Percentiles rank a stretch among this genome's conserved stretches.
Evolutionary conservation across 768 basidiomycete genomes (phyloP).

Genomic region (Favolaschia claudopus): DNA sequence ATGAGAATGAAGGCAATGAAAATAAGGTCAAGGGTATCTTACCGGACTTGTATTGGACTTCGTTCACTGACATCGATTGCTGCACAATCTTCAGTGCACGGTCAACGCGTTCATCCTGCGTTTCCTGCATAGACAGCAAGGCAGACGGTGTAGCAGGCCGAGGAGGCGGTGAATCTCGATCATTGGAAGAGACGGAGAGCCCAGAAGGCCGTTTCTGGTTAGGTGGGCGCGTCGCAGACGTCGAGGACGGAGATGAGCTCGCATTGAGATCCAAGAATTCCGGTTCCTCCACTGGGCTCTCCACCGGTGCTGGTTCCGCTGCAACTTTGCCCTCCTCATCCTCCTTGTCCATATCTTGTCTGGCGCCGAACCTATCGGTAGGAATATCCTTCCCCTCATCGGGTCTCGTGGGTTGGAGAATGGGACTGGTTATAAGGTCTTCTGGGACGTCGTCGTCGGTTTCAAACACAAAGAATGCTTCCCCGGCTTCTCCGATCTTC

Average conservation of each 20-base stretch:
- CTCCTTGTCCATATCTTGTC: conserved; percentile 38
- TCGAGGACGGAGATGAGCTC: conserved; percentile 29
- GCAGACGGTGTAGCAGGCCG: conserved; percentile 15
- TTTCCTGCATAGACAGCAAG: conserved; percentile 42
- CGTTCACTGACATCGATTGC: conserved; percentile 55
- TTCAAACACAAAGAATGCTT: conserved; percentile 99
- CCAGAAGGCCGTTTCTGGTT: conserved; percentile 19
- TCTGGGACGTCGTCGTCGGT: conserved; percentile 94
- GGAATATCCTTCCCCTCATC: conserved; percentile 40
- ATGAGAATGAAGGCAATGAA: conserved; percentile 1
- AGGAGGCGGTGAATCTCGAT: background rate
- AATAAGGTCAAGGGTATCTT: conserved; percentile 5
- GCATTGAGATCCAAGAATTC: conserved; percentile 89
- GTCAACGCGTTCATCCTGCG: conserved; percentile 55
- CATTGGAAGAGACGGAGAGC: conserved; percentile 12
- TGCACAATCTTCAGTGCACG: conserved; percentile 54
- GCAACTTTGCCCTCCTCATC: conserved; percentile 32
- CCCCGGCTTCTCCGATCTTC: conserved; percentile 99
- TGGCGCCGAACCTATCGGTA: conserved; percentile 52
- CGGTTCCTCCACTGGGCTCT: conserved; percentile 56
- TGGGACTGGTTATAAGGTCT: conserved; percentile 92
- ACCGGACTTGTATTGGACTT: conserved; percentile 71
- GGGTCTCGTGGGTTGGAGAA: conserved; percentile 72
- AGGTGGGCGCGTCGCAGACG: conserved; percentile 8
- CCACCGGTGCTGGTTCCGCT: conserved; percentile 17